Evolutionary conservation across 306 rosid species (phyloP), one percentile per base, ranked within the genome.

Genomic region (Geum urbanum): DNA sequence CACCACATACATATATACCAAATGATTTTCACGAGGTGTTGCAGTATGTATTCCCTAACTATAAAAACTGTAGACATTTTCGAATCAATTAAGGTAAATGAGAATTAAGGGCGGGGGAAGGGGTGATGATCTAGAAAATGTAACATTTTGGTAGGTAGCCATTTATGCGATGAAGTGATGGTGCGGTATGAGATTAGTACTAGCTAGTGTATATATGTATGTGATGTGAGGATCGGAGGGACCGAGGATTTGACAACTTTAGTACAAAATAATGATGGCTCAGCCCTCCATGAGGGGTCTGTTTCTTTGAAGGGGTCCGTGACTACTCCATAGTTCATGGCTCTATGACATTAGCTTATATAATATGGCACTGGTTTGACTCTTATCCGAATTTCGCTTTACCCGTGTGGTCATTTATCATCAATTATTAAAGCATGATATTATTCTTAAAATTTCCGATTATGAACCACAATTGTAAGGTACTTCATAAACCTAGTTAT

Each of bases 341-440:
- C 15, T 22, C 24, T 46, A 9, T 27, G 41, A 13, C 63, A 27
- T 49, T 51, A n/a, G 41, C 4, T 39, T 15, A 49, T 58, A n/a
- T 59, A 16, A 40, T 59, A 7, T 0, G 69, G 79, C 81, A 72
- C 72, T 57, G 76, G 78, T 82, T 76, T 79, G 68, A 73, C 87
- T 69, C 85, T 78, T 82, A 78, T 77, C 86, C 54, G 70, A 74
- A 58, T 66, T 32, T 76, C 82, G 20, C 89, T 83, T 87, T 84
- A 71, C 76, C 78, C 70, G 84, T 76, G 39, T 80, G 70, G 86
- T 83, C 87, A 80, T 80, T 83, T 73, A 67, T 81, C 87, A 80
- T 74, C 86, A 87, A 84, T 84, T 78, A 87, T 84, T 84, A 80
- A 80, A 87, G 80, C 63, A 9, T 78, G 78, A 80, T 87, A 84